A percentile compares a stretch with the other conserved stretches of the same genome.
Evolutionary conservation across 441 rosid species (phyloP).

Genomic region (Gossypium schwendimanii): DNA sequence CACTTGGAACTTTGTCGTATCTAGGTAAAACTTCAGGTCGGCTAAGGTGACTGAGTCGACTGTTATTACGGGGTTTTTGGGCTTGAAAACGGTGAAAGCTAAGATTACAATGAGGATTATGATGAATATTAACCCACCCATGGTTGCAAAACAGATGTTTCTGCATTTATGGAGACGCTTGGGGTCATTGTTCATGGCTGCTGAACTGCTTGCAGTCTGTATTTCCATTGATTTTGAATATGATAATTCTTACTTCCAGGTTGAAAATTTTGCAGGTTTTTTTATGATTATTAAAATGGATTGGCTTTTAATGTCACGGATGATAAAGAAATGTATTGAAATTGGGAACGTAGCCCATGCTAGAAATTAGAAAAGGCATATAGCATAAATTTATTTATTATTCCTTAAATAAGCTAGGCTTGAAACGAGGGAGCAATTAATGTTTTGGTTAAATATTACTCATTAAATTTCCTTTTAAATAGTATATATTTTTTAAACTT

Average conservation of each 20-base stretch:
- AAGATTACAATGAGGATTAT: neutral
- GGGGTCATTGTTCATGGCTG: neutral
- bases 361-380: neutral
- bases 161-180: neutral
- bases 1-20: neutral
- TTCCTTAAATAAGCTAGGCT: neutral
- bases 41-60: neutral
- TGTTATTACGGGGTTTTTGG: neutral
- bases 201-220: neutral
- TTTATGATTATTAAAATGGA: no score
- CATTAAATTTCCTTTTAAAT: no score
- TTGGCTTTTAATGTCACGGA: neutral
- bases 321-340: neutral
- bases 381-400: neutral
- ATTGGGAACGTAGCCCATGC: neutral
- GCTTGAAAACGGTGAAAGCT: neutral
- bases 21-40: neutral
- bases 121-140: neutral
- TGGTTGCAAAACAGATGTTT: neutral
- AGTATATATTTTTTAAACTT: no score
- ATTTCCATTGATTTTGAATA: neutral
- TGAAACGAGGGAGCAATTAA: neutral
- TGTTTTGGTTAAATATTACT: no score
- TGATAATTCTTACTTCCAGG: neutral
- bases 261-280: neutral